Evolutionary conservation across 345 rosid genomes (phyloP).

Genomic region (Citrus inodora): DNA sequence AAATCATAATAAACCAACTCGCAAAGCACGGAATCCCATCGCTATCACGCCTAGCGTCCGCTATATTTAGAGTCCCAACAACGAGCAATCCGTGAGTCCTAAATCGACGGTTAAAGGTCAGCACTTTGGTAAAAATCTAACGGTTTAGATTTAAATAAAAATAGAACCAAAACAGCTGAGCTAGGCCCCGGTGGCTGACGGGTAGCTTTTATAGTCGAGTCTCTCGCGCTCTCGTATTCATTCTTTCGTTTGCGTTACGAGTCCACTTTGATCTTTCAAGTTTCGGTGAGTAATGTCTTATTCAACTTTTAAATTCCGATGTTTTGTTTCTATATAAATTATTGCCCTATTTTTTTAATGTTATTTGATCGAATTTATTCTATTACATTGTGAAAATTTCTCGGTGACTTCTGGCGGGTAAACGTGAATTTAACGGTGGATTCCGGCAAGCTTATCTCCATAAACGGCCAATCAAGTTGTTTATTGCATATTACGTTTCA

Average conservation of each 20-base stretch:
- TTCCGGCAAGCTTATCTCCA: neutral
- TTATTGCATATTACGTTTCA: neutral
- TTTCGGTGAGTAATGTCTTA: conserved; percentile 21
- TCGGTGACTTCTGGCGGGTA: neutral
- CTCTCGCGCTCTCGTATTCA: neutral
- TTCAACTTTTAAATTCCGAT: neutral
- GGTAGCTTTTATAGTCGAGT: neutral
- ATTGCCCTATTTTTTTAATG: neutral
- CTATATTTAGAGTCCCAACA: neutral
- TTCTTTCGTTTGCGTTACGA: neutral
- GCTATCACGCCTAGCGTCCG: neutral
- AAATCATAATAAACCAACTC: neutral
- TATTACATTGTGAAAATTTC: neutral
- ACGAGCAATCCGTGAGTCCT: conserved; percentile 3
- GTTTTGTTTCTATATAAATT: neutral
- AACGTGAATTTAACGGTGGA: neutral
- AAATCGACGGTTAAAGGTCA: neutral
- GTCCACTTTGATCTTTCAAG: neutral
- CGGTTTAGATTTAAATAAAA: conserved; percentile 10
- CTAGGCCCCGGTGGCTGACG: conserved; percentile 22
- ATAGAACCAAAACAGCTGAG: neutral
- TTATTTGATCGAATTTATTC: neutral
- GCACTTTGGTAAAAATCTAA: neutral
- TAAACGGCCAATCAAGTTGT: neutral
- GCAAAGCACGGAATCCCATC: neutral